A percentile compares a stretch with the other conserved stretches of the same genome.
These are phyloP conservation scores for Agrocybe chaxingu DNA, from an alignment of 768 basidiomycete species.

Conservation along the genomic window DNA sequence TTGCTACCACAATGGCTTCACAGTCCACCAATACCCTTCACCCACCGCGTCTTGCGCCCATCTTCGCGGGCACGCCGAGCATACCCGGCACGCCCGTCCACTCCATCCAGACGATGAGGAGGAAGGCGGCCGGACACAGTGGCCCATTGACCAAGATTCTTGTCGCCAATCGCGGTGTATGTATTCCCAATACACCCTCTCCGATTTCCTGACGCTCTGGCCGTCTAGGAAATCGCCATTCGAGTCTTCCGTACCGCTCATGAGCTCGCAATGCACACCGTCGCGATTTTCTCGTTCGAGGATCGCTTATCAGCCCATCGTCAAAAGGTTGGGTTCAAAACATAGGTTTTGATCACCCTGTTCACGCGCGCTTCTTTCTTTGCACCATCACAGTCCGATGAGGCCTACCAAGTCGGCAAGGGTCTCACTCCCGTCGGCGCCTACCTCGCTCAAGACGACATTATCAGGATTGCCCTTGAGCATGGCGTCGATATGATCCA, in stretches of 20 bases:
- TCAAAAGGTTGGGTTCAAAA: constrained; percentile 67
- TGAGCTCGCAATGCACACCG: constrained; percentile 98
- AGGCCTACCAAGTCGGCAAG: constrained; percentile 97
- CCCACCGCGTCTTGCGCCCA: constrained; percentile 69
- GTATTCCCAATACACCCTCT: constrained; percentile 20
- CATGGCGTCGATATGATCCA: constrained; percentile 99
- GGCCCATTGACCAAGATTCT: constrained; percentile 90
- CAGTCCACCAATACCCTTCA: constrained; percentile 45
- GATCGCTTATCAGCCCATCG: constrained; percentile 96
- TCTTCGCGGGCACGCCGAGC: constrained; percentile 72
- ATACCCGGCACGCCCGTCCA: constrained; percentile 84
- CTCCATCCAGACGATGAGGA: constrained; percentile 86
- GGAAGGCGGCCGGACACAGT: constrained; percentile 87
- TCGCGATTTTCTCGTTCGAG: constrained; percentile 97
- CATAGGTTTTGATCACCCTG: too few relatives aligned
- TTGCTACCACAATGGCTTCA: constrained; percentile 38
- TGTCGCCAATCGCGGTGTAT: constrained; percentile 87
- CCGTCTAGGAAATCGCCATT: constrained; percentile 89
- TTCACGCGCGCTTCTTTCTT: too few relatives aligned
- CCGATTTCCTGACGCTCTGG: constrained; percentile 8
- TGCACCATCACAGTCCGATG: constrained; percentile 69
- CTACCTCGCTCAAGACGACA: constrained; percentile 96
- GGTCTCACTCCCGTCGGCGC: constrained; percentile 95
- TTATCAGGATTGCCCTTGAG: constrained; percentile 93
- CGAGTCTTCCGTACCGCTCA: constrained; percentile 98